phyloP scores from a whole-genome alignment of 1,284 basidiomycete species.

The Singerocomus rubriflavus region DNA sequence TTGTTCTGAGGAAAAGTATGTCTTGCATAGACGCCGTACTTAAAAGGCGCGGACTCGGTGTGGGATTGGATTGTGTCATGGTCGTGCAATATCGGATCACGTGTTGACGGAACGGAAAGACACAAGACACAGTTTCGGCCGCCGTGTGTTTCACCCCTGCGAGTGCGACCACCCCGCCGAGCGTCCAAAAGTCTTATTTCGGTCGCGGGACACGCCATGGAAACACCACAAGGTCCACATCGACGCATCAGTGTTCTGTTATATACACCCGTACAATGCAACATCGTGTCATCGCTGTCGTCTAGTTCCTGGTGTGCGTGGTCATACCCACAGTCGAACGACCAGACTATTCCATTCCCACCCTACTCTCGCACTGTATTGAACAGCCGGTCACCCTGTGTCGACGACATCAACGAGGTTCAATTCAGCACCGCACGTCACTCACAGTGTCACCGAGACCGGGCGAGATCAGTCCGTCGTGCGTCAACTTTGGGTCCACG shows the following conservation, averaged over 20 bases:
- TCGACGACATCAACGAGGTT: not conserved
- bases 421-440: constrained; percentile 8
- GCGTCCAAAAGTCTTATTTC: too few species aligned
- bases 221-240: too few species aligned
- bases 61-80: constrained; percentile 30
- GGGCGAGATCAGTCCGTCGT: constrained; percentile 75
- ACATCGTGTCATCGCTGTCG: not conserved
- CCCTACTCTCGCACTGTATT: constrained; percentile 47
- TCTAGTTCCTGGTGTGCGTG: not conserved
- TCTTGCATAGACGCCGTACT: too few species aligned
- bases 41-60: too few species aligned
- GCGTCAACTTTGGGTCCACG: constrained; percentile 71
- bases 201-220: too few species aligned
- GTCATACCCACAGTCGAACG: constrained; percentile 4
- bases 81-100: constrained; percentile 28
- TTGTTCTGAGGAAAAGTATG: too few species aligned
- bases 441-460: constrained; percentile 87
- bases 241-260: not conserved
- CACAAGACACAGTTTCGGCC: too few species aligned
- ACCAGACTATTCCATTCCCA: not conserved
- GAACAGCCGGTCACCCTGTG: constrained; percentile 64
- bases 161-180: too few species aligned
- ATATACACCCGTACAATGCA: not conserved
- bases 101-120: constrained; percentile 15
- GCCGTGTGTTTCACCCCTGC: too few species aligned